Percentiles rank a stretch among this genome's conserved stretches.
These are phyloP conservation scores for Lotmaria passim DNA, from an alignment of 208 protist genomes.

Conservation along the genomic window DNA sequence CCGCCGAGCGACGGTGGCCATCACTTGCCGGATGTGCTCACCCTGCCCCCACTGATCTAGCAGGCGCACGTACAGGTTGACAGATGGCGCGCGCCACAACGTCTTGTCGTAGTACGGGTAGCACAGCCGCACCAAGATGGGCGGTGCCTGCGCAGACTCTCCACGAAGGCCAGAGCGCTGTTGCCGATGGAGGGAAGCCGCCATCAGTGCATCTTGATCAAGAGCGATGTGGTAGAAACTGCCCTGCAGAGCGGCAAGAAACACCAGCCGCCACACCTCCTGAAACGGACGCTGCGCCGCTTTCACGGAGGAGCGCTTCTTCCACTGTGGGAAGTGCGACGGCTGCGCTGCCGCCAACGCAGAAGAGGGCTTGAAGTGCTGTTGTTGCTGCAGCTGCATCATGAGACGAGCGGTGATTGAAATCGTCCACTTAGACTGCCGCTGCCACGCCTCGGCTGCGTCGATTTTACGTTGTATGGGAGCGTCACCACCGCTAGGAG, in stretches of 20 bases:
- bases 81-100: constrained; percentile 45
- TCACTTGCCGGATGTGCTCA: constrained; percentile 51
- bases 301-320: background rate
- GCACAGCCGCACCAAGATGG: constrained; percentile 22
- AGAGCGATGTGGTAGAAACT: background rate
- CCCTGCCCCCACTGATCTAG: constrained; percentile 57
- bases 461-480: background rate
- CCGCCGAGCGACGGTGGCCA: constrained; percentile 32
- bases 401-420: background rate
- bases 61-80: constrained; percentile 54
- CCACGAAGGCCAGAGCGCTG: background rate
- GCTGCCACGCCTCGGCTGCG: constrained; percentile 4
- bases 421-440: background rate
- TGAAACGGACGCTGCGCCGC: constrained; percentile 6
- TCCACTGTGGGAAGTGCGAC: background rate
- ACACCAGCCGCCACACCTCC: constrained; percentile 18
- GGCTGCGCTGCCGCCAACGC: too few species aligned
- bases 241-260: constrained; percentile 19
- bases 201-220: background rate
- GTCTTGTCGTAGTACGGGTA: constrained; percentile 34
- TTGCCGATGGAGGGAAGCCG: background rate
- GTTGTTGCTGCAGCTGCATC: constrained; percentile 1
- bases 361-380: background rate
- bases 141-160: background rate
- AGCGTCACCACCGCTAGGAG: background rate